Evolutionary conservation across 176 grass and related monocot genomes (phyloP).

Genomic region (Eleusine coracana): DNA sequence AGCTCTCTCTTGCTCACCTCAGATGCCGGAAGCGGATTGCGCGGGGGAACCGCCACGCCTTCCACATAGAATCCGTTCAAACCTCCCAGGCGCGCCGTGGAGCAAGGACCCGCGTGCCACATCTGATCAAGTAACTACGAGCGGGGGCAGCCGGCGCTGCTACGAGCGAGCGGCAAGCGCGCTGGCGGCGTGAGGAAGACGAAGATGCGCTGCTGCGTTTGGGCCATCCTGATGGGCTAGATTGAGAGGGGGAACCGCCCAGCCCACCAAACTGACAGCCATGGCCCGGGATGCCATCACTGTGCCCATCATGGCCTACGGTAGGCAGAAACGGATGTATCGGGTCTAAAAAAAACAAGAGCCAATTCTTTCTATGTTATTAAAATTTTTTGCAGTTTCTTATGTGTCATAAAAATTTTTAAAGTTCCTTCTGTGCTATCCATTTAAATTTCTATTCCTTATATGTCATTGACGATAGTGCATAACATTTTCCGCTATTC

Average conservation of each 20-base stretch:
- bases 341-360: too few relatives aligned
- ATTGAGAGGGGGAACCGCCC: background rate
- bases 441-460: too few relatives aligned
- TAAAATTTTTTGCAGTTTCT: too few relatives aligned
- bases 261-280: background rate
- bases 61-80: constrained; percentile 38
- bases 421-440: too few relatives aligned
- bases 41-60: constrained; percentile 22
- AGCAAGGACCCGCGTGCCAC: background rate
- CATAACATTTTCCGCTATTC: too few relatives aligned
- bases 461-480: too few relatives aligned
- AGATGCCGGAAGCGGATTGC: constrained; percentile 28
- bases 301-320: too few relatives aligned
- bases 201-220: background rate
- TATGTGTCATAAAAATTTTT: too few relatives aligned
- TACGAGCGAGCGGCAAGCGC: background rate
- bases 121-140: background rate
- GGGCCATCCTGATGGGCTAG: background rate
- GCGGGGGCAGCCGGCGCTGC: background rate
- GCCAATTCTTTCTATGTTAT: too few relatives aligned
- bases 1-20: constrained; percentile 28
- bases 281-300: too few relatives aligned
- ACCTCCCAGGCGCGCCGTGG: background rate
- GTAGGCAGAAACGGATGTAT: too few relatives aligned
- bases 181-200: constrained; percentile 2